phyloP scores from a whole-genome alignment of 192 early-diverging fungal genomes.

The Rhizophagus prolifer region DNA sequence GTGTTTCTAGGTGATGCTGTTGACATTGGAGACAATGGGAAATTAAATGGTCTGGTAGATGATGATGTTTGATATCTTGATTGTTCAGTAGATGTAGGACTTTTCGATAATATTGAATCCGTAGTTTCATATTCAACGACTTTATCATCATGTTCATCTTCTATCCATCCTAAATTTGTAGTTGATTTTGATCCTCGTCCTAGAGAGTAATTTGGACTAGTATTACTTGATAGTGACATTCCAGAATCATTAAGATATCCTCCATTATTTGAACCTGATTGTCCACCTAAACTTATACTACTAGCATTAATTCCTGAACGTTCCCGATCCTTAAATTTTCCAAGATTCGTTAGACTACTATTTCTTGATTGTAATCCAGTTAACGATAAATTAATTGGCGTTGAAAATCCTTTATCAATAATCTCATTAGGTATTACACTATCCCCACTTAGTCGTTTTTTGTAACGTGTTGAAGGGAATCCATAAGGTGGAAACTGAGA shows the following conservation, averaged over 20 bases:
- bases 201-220: neutral
- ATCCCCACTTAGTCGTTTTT: slow-evolving; percentile 13
- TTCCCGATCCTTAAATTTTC: neutral
- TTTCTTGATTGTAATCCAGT: slow-evolving; percentile 23
- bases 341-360: neutral
- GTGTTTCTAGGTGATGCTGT: neutral
- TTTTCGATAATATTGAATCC: neutral
- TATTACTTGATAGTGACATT: neutral
- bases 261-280: neutral
- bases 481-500: neutral
- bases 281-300: slow-evolving; percentile 1
- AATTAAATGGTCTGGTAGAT: neutral
- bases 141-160: neutral
- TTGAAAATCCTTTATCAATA: slow-evolving; percentile 10
- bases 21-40: neutral
- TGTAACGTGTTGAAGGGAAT: neutral
- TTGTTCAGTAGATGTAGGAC: no score
- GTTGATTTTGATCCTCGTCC: neutral
- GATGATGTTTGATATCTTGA: slow-evolving; percentile 1
- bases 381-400: slow-evolving; percentile 6
- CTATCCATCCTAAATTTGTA: neutral
- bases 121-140: slow-evolving; percentile 3
- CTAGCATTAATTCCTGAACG: neutral
- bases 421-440: neutral
- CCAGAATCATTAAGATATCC: neutral